These are phyloP conservation scores for Nannochloropsis gaditana DNA, from an alignment of 108 stramenopile genomes.

Conservation along the genomic window DNA sequence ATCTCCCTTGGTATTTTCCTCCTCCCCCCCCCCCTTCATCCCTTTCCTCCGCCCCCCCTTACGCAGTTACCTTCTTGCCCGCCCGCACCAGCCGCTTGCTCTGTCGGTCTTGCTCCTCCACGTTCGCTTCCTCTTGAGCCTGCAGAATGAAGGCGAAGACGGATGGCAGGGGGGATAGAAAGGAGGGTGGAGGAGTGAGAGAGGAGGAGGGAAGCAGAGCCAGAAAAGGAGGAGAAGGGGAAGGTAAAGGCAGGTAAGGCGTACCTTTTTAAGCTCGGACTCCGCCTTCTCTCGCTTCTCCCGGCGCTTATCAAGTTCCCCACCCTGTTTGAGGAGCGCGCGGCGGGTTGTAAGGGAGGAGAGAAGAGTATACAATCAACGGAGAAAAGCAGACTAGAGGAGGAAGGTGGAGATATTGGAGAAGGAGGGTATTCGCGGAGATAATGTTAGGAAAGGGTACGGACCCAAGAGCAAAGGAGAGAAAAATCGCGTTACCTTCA, in stretches of 20 bases:
- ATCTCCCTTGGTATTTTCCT: neutral
- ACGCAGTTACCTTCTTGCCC: conserved; percentile 11
- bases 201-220: neutral
- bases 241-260: neutral
- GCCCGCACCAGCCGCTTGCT: conserved; percentile 62
- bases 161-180: neutral
- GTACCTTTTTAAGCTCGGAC: conserved; percentile 61
- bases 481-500: conserved; percentile 61
- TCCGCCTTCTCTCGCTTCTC: conserved; percentile 81
- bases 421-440: neutral
- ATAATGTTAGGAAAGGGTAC: too few relatives aligned
- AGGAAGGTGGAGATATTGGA: neutral
- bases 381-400: neutral
- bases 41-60: conserved; percentile 79
- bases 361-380: neutral
- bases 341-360: neutral
- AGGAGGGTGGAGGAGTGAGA: neutral
- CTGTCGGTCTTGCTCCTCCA: conserved; percentile 80
- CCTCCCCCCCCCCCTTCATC: conserved; percentile 64
- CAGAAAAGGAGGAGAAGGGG: neutral
- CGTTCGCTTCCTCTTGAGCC: neutral
- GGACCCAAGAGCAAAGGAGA: neutral
- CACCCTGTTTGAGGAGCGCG: neutral
- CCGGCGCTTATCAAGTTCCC: conserved; percentile 72
- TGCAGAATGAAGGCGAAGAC: neutral